Conservation (phyloP, 306 rosid genomes). For the Nissolia schottii region DNA sequence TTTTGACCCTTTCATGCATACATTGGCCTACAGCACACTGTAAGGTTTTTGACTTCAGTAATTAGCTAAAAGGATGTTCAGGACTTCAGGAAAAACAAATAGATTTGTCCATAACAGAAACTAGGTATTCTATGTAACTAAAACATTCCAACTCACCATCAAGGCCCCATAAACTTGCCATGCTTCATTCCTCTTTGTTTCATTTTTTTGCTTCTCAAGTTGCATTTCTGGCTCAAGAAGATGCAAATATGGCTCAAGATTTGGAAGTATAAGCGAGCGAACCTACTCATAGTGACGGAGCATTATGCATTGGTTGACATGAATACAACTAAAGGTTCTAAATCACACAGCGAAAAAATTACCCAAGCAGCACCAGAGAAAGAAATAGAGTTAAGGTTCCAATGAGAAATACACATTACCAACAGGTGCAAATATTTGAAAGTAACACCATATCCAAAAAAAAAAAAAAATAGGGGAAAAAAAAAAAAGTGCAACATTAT, state of each 20-base stretch:
- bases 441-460: background rate
- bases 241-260: constrained; percentile 79
- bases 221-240: constrained; percentile 82
- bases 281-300: constrained; percentile 50
- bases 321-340: constrained; percentile 12
- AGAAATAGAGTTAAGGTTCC: background rate
- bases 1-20: constrained; percentile 50
- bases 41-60: constrained; percentile 28
- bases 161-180: constrained; percentile 85
- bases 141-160: constrained; percentile 56
- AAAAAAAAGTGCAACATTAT: background rate
- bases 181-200: constrained; percentile 76
- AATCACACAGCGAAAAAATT: constrained; percentile 10
- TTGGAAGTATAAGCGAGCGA: constrained; percentile 73
- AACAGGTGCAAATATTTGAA: background rate
- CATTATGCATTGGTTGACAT: constrained; percentile 4
- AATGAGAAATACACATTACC: constrained; percentile 9
- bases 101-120: background rate
- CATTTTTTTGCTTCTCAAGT: constrained; percentile 70
- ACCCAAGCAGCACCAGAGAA: background rate
- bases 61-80: constrained; percentile 20
- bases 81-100: background rate
- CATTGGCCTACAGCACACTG: constrained; percentile 82
- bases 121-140: background rate
- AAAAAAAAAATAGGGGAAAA: background rate